Conservation (phyloP, 257 asterid genomes). For the Fraxinus anomala region DNA sequence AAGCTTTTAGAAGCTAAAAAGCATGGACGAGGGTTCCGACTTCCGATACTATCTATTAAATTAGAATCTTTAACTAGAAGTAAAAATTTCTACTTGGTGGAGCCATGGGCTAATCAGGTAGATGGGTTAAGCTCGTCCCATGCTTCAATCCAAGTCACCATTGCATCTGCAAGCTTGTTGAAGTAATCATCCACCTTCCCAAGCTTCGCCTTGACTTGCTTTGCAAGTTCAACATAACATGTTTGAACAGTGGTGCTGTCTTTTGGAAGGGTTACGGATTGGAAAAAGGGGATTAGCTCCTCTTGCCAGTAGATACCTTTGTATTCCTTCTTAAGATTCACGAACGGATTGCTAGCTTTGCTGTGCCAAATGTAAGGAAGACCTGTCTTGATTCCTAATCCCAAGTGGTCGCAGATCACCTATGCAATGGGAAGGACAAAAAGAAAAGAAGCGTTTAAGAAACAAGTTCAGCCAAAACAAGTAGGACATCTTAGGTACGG, state of each 20-base stretch:
- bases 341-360: constrained; percentile 56
- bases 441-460: not conserved
- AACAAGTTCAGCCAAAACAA: not conserved
- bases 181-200: constrained; percentile 51
- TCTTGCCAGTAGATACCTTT: constrained; percentile 62
- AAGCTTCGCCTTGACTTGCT: constrained; percentile 50
- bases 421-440: not conserved
- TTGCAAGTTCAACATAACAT: constrained; percentile 50
- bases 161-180: constrained; percentile 49
- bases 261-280: constrained; percentile 38
- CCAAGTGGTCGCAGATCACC: constrained; percentile 57
- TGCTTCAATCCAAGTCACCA: constrained; percentile 51
- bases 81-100: constrained; percentile 24
- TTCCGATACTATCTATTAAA: constrained; percentile 5
- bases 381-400: constrained; percentile 50
- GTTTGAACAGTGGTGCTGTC: constrained; percentile 50
- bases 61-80: not conserved
- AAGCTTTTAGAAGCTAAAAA: not conserved
- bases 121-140: constrained; percentile 52
- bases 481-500: not conserved
- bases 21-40: constrained; percentile 17
- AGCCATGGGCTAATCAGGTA: constrained; percentile 22
- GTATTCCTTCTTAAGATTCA: constrained; percentile 54
- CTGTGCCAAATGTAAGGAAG: constrained; percentile 61
- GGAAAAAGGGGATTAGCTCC: constrained; percentile 56